These are phyloP conservation scores for Infundibulicybe gibba DNA, from an alignment of 768 basidiomycete species.

Conservation along the genomic window DNA sequence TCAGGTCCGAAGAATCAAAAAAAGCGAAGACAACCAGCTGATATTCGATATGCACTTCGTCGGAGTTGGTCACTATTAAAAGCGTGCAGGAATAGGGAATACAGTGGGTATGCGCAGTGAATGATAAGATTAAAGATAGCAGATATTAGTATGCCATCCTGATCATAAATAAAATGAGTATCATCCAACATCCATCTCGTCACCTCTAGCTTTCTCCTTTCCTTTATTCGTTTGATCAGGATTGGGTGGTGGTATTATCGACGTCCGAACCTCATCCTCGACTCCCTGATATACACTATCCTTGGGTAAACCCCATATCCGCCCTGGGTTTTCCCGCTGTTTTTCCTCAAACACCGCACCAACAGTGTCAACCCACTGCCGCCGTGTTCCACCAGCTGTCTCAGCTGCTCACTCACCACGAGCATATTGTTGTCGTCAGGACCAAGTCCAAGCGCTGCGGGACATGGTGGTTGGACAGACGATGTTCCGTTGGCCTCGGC, in stretches of 20 bases:
- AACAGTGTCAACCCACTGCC: conserved; percentile 75
- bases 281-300: conserved; percentile 74
- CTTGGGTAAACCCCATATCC: conserved; percentile 76
- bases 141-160: conserved; percentile 16
- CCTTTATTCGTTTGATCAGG: conserved; percentile 27
- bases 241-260: conserved; percentile 23
- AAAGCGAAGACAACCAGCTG: conserved; percentile 33
- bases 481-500: conserved; percentile 25
- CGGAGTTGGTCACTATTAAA: conserved; percentile 2
- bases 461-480: conserved; percentile 53
- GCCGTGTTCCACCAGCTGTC: conserved; percentile 72
- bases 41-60: conserved; percentile 1
- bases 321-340: conserved; percentile 61
- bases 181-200: conserved; percentile 65
- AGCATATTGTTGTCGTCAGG: conserved; percentile 65
- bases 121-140: conserved; percentile 15
- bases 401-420: conserved; percentile 63
- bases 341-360: conserved; percentile 75
- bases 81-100: conserved; percentile 1
- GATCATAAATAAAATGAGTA: conserved; percentile 8
- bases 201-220: conserved; percentile 46
- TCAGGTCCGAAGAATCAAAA: conserved; percentile 40
- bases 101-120: conserved; percentile 3
- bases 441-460: conserved; percentile 66
- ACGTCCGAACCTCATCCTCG: conserved; percentile 55